Conservation (phyloP, 2,329 filamentous ascomycete species). For the Hysterium pulicare region DNA sequence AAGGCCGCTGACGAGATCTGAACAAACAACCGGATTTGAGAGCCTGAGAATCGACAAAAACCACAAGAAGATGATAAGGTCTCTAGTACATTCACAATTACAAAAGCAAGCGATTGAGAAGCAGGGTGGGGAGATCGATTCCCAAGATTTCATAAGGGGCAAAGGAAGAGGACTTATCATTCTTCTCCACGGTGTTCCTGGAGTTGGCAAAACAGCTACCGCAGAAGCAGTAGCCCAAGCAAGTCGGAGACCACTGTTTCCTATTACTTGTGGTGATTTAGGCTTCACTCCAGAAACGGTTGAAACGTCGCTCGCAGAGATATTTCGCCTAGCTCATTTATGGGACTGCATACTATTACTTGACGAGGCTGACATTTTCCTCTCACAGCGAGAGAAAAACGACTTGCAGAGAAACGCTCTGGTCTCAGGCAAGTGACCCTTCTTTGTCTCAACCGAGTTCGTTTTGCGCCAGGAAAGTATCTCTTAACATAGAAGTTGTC, state of each 20-base stretch:
- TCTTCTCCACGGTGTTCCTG: no score
- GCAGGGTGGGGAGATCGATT: no score
- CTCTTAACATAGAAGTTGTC: no score
- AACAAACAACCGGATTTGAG: neutral
- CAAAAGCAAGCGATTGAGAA: conserved; percentile 6
- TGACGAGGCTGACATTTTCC: conserved; percentile 8
- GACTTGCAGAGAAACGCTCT: conserved; percentile 2
- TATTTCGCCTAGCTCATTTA: conserved; percentile 1
- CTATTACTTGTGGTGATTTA: conserved; percentile 4
- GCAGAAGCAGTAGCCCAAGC: conserved; percentile 7
- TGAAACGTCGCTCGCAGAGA: neutral
- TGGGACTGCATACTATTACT: conserved; percentile 7
- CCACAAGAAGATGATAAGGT: conserved; percentile 19
- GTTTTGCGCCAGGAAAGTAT: no score
- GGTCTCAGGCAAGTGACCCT: neutral
- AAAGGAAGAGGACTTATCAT: no score
- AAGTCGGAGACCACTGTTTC: conserved; percentile 2
- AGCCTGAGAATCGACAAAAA: conserved; percentile 16
- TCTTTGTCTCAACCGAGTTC: no score
- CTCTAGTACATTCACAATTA: conserved; percentile 15
- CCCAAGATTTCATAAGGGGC: no score
- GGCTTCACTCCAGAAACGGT: conserved; percentile 1
- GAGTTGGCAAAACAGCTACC: no score
- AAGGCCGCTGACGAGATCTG: neutral
- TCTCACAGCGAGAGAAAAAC: neutral